Conservation (phyloP, 2,329 filamentous ascomycete species). For the Xylogone sp. region DNA sequence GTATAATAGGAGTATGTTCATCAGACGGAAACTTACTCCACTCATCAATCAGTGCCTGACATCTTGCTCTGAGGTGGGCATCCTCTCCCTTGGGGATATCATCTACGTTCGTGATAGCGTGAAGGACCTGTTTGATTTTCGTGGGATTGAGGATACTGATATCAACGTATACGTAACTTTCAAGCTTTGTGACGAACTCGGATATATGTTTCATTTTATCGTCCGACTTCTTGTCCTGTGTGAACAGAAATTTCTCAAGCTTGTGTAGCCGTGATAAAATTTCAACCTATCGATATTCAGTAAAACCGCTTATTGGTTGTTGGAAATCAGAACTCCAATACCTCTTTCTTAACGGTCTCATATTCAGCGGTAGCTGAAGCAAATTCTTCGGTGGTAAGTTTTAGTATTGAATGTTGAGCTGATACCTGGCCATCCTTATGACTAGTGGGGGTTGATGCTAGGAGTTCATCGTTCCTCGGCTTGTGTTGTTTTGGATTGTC, state of each 20-base stretch:
- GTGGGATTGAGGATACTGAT: conserved; percentile 83
- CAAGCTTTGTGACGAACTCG: conserved; percentile 77
- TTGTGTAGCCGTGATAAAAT: conserved; percentile 92
- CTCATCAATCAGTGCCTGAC: conserved; percentile 72
- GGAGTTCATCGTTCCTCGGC: too few species aligned
- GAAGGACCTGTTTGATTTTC: conserved; percentile 98
- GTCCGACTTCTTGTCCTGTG: conserved; percentile 78
- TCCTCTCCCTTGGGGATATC: conserved; percentile 85
- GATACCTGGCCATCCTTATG: too few species aligned
- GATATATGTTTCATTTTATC: conserved; percentile 79
- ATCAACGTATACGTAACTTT: conserved; percentile 77
- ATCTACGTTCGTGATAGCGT: conserved; percentile 80
- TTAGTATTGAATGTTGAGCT: too few species aligned
- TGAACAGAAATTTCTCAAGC: conserved; percentile 90
- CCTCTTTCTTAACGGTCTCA: conserved; percentile 55
- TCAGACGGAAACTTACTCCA: conserved; percentile 82
- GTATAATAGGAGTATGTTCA: conserved; percentile 40
- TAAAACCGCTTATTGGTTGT: background rate
- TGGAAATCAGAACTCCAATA: conserved; percentile 26
- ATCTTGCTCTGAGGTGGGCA: conserved; percentile 83
- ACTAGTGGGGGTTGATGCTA: too few species aligned
- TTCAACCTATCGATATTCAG: conserved; percentile 48
- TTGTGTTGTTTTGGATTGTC: too few species aligned
- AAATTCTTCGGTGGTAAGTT: conserved; percentile 34
- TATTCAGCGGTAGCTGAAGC: conserved; percentile 58